Base-by-base conservation (phyloP, 2,329 filamentous ascomycete species). In the Neopestalotiopsis rosae region DNA sequence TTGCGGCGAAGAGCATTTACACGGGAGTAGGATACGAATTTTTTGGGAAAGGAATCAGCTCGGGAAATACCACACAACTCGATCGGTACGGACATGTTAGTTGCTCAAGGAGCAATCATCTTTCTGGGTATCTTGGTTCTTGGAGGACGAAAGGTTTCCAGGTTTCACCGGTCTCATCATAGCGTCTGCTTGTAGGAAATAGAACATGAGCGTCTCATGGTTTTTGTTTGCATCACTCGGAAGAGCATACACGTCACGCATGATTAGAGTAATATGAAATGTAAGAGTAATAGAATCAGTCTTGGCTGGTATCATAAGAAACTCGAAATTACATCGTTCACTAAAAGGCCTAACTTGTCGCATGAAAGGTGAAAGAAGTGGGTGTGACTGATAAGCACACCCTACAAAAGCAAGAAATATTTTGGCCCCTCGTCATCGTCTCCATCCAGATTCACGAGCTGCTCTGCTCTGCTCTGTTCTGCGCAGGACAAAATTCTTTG, bases 281-380 rank as follows among this genome's bases (percentile, higher is more conserved):
- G 34, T 30, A 63, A 42, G 34, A 20, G 38, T 63, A 63, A 42
- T 38, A 28, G 61, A 38, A 24, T 42, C 38, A 42, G 45, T 49
- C 45, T 65, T 81, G 79, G 78, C 75, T 85, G 83, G 82, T 86
- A 86, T 85, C 83, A 82, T 84, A 79, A 81, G 78, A 81, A 80
- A 79, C 77, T 82, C 79, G 80, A 67, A 74, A 78, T 77, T 77
- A 77, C 73, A 77, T 77, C 74, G 74, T 79, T 72, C 74, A 78
- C 73, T 77, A 78, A 67, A 67, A 69, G 76, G 74, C 76, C 74
- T 76, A 76, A 76, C 73, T 75, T 71, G 73, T 73, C 71, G 72
- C 74, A 71, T 62, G 59, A 52, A 52, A 52, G 45, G 75, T 70
- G 76, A 79, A 81, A 77, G 78, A 76, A 76, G 42, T 28, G 64